A percentile compares a stretch with the other conserved stretches of the same genome.
Conservation (phyloP, 257 asterid genomes). For the Lithospermum erythrorhizon region DNA sequence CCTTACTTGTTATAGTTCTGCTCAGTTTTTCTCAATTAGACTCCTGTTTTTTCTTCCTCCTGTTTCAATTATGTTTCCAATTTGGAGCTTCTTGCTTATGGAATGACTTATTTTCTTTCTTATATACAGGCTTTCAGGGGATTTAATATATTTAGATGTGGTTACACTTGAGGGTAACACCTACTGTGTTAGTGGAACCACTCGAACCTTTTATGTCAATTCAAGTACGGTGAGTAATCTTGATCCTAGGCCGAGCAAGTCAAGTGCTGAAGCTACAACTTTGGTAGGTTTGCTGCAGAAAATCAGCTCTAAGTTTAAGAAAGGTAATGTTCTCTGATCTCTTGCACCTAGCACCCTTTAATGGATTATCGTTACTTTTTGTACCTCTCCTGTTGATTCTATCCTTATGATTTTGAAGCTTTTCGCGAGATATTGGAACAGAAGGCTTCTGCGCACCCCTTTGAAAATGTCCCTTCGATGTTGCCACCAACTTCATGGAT, state of each 20-base stretch:
- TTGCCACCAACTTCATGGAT: constrained; percentile 89
- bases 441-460: constrained; percentile 91
- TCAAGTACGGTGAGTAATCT: constrained; percentile 59
- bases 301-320: constrained; percentile 84
- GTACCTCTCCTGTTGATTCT: constrained; percentile 10
- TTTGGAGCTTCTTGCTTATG: not conserved
- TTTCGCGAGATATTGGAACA: constrained; percentile 84
- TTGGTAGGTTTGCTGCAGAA: constrained; percentile 81
- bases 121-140: constrained; percentile 84
- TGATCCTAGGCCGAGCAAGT: constrained; percentile 66
- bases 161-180: constrained; percentile 79
- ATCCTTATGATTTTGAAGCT: constrained; percentile 32
- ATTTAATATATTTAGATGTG: constrained; percentile 84
- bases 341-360: constrained; percentile 3
- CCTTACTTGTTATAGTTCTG: not conserved
- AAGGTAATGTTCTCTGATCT: constrained; percentile 39
- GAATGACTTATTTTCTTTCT: constrained; percentile 9
- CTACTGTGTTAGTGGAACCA: constrained; percentile 81
- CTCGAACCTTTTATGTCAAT: constrained; percentile 68
- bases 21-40: not conserved
- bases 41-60: not conserved
- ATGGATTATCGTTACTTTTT: constrained; percentile 7
- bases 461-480: constrained; percentile 76
- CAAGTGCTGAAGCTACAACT: constrained; percentile 64
- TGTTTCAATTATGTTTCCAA: not conserved